These are phyloP conservation scores for Periconia macrospinosa DNA, from an alignment of 2,329 filamentous ascomycete genomes.

Conservation along the genomic window DNA sequence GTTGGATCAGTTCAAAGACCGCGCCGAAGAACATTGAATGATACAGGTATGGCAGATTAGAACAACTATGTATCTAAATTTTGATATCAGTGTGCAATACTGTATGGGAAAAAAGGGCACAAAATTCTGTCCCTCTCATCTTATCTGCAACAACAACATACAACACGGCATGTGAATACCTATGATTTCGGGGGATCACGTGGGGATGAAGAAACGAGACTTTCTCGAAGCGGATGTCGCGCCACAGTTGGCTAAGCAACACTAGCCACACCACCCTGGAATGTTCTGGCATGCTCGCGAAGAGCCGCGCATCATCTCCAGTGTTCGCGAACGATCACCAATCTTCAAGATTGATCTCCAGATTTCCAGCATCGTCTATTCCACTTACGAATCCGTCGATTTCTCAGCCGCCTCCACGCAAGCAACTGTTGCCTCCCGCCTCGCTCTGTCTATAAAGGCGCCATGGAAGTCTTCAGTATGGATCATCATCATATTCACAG, in stretches of 20 bases:
- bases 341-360: conserved; percentile 21
- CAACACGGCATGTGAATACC: too few species aligned
- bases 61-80: too few species aligned
- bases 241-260: conserved; percentile 14
- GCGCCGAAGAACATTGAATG: not conserved
- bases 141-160: too few species aligned
- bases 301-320: conserved; percentile 23
- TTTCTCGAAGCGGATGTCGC: not conserved
- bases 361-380: conserved; percentile 29
- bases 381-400: conserved; percentile 27
- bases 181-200: too few species aligned
- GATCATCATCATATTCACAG: conserved; percentile 30
- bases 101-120: too few species aligned
- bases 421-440: conserved; percentile 27
- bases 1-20: not conserved
- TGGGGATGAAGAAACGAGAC: not conserved
- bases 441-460: conserved; percentile 38
- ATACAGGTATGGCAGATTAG: too few species aligned
- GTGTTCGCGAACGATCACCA: conserved; percentile 27
- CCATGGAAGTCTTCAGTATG: conserved; percentile 9
- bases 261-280: conserved; percentile 13
- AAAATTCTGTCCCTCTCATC: too few species aligned
- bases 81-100: too few species aligned
- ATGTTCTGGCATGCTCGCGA: conserved; percentile 28
- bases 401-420: conserved; percentile 29